Percentiles rank a stretch among this genome's conserved stretches.
Conservation (phyloP, 2,329 filamentous ascomycete genomes). For the Pseudogymnoascus sp. region DNA sequence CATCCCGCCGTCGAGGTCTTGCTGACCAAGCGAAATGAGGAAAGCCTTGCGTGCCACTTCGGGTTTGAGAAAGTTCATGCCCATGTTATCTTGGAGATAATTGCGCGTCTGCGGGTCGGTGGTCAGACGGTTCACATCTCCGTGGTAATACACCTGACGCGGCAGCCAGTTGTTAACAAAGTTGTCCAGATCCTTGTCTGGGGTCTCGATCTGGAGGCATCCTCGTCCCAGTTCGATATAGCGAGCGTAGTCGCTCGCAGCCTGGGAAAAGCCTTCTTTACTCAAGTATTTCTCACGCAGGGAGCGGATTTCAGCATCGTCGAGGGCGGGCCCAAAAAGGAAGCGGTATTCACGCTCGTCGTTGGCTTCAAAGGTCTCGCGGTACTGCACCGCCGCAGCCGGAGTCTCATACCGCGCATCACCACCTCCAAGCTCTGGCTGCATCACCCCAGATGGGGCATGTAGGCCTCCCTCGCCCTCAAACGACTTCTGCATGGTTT, state of each 20-base stretch:
- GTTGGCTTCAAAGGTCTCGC: constrained; percentile 31
- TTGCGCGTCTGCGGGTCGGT: constrained; percentile 53
- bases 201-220: constrained; percentile 44
- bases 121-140: constrained; percentile 49
- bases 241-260: constrained; percentile 38
- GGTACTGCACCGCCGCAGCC: constrained; percentile 45
- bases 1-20: constrained; percentile 48
- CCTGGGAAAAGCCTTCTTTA: constrained; percentile 38
- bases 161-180: constrained; percentile 53
- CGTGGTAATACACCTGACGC: constrained; percentile 50
- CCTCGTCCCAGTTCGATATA: constrained; percentile 45
- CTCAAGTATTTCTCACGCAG: constrained; percentile 42
- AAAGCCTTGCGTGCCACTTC: constrained; percentile 41
- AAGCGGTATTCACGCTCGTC: constrained; percentile 43
- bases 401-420: constrained; percentile 50
- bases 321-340: constrained; percentile 45
- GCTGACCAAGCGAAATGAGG: constrained; percentile 42
- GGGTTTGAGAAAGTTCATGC: constrained; percentile 49
- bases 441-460: constrained; percentile 37
- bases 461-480: constrained; percentile 49
- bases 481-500: constrained; percentile 43
- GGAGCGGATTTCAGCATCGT: constrained; percentile 40
- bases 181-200: constrained; percentile 47
- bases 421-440: constrained; percentile 33
- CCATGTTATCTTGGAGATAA: constrained; percentile 54